These are phyloP conservation scores for Umbelopsis sp. DNA, from an alignment of 192 early-diverging fungal species.

Conservation along the genomic window DNA sequence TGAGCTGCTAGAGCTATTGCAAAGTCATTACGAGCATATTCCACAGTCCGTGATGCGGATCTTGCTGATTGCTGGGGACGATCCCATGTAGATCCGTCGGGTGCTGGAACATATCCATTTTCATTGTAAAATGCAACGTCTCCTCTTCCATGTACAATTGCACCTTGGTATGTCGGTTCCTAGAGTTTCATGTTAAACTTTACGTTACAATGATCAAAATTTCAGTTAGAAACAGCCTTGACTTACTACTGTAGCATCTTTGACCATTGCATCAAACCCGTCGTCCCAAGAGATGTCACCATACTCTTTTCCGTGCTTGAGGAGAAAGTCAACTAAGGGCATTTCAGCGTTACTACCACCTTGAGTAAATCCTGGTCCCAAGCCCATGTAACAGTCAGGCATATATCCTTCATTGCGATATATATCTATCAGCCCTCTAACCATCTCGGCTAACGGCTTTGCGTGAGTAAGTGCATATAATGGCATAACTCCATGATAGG, in stretches of 20 bases:
- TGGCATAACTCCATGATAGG: conserved; percentile 13
- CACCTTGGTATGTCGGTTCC: neutral
- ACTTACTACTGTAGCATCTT: conserved; percentile 21
- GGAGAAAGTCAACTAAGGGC: conserved; percentile 31
- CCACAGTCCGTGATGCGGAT: conserved; percentile 30
- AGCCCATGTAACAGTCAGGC: conserved; percentile 16
- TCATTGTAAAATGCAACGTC: conserved; percentile 27
- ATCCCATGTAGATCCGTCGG: neutral
- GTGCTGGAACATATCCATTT: conserved; percentile 30
- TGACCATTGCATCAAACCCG: conserved; percentile 30
- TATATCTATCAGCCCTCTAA: conserved; percentile 12
- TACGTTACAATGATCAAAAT: neutral
- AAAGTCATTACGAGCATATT: conserved; percentile 43
- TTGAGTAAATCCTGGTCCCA: conserved; percentile 32
- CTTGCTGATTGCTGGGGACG: neutral
- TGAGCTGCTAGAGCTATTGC: conserved; percentile 26
- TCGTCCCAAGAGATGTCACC: conserved; percentile 24
- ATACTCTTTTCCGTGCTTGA: conserved; percentile 22
- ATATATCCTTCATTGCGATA: conserved; percentile 17
- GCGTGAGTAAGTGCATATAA: neutral
- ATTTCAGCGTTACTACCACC: conserved; percentile 37
- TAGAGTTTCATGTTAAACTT: neutral
- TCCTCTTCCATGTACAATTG: conserved; percentile 18
- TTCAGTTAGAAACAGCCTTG: neutral
- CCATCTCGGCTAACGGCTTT: neutral